Percentiles rank a stretch among this genome's conserved stretches.
These are phyloP conservation scores for Parietaria judaica DNA, from an alignment of 306 rosid species.

Conservation along the genomic window DNA sequence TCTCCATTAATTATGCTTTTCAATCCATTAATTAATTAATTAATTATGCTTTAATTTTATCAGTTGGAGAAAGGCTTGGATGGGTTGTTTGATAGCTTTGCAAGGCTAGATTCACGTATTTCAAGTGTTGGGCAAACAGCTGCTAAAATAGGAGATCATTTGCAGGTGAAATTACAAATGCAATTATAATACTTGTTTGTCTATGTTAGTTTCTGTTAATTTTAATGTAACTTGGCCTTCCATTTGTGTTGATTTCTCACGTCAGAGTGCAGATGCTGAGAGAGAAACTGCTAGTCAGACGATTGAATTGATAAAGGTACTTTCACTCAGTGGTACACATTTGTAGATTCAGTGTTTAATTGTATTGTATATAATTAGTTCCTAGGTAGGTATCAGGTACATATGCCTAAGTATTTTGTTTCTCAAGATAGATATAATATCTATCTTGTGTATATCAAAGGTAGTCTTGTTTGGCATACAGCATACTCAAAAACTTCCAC, in stretches of 20 bases:
- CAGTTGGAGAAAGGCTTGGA: slow-evolving; percentile 99
- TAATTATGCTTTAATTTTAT: slow-evolving; percentile 13
- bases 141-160: slow-evolving; percentile 98
- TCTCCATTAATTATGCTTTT: too few species aligned
- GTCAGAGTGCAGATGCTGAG: slow-evolving; percentile 99
- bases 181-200: slow-evolving; percentile 7
- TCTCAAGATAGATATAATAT: too few species aligned
- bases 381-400: too few species aligned
- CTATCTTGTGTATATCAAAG: too few species aligned
- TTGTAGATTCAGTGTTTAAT: background rate
- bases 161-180: slow-evolving; percentile 60
- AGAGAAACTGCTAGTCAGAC: slow-evolving; percentile 99
- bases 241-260: slow-evolving; percentile 26
- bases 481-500: too few species aligned
- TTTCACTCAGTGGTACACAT: slow-evolving; percentile 14
- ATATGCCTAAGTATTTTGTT: too few species aligned
- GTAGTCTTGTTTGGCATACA: too few species aligned
- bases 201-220: slow-evolving; percentile 8
- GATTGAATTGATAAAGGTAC: slow-evolving; percentile 90
- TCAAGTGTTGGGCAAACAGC: slow-evolving; percentile 99
- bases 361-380: too few species aligned
- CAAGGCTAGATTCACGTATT: slow-evolving; percentile 93
- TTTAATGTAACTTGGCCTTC: slow-evolving; percentile 19
- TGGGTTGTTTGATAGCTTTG: slow-evolving; percentile 96
- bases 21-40: background rate